Evolutionary conservation across 805 yeast genomes (phyloP), one percentile per base, ranked within the genome.

Genomic region (Candida palmyrensis): DNA sequence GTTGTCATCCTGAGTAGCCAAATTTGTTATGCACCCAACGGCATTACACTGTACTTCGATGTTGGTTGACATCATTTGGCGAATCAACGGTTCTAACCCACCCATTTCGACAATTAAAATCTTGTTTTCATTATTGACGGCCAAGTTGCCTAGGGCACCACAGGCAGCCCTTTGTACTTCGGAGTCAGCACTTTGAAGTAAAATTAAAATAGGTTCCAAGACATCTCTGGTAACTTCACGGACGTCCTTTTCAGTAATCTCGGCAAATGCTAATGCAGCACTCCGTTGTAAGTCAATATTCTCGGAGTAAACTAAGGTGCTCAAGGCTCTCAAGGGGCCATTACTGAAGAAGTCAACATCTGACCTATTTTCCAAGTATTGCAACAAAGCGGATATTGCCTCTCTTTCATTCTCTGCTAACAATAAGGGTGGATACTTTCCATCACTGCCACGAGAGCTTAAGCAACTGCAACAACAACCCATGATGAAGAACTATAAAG

Each of bases 31-130:
- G 58, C 98, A 92, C 12, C 99, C 99, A 37, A 92, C 98, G 2
- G 99, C 98, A 55, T 92, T 92, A 61, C 99, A 92, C 63, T 92
- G 98, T 25, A 92, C 97, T 59, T 92, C 99, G 38, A 92, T 95
- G 52, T 92, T 92, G 35, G 92, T 77, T 26, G 95, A 82, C 82
- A 87, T 82, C 99, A 92, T 92, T 63, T 92, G 98, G 58, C 94
- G 81, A 48, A 92, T 92, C 29, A 92, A 74, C 4, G 97, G 97
- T 43, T 89, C 96, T 37, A 92, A 73, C 2, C 97, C 98, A 18
- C 97, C 97, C 96, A 92, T 87, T 51, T 90, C 96, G 12, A 94
- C 97, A 40, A 92, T 90, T 33, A 92, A 70, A 12, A 84, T 74
- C 58, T 92, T 92, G 66, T 92, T 92, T 41, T 85, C 96, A 51